Percentiles rank a stretch among this genome's conserved stretches.
phyloP scores from a whole-genome alignment of 1,139 yeast species.

The Kodamaea arcana region DNA sequence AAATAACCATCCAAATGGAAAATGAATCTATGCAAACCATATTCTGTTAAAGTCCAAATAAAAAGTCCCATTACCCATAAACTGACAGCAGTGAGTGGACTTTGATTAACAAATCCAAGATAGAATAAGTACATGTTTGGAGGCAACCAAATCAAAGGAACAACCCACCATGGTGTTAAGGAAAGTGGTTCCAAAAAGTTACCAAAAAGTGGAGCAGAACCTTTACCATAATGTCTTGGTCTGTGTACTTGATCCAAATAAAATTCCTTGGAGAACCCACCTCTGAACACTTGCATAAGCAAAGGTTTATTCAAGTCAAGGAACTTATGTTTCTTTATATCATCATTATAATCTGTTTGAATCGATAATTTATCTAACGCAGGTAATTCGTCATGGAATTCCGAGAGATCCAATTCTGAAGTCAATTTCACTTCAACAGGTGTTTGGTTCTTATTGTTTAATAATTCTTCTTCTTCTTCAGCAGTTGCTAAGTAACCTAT shows the following conservation, averaged over 20 bases:
- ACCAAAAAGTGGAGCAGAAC: slow-evolving; percentile 76
- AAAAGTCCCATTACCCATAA: slow-evolving; percentile 62
- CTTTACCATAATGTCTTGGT: slow-evolving; percentile 80
- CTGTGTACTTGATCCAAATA: slow-evolving; percentile 95
- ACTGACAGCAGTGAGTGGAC: slow-evolving; percentile 34
- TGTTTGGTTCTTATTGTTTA: slow-evolving; percentile 38
- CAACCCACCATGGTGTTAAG: slow-evolving; percentile 59
- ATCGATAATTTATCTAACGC: slow-evolving; percentile 67
- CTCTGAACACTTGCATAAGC: slow-evolving; percentile 69
- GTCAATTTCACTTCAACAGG: slow-evolving; percentile 40
- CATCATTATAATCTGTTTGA: slow-evolving; percentile 72
- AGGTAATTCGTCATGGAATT: slow-evolving; percentile 61
- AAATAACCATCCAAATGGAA: slow-evolving; percentile 86
- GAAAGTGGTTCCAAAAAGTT: slow-evolving; percentile 46
- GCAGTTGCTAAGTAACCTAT: slow-evolving; percentile 45
- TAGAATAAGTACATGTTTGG: slow-evolving; percentile 53
- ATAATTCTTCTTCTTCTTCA: slow-evolving; percentile 40
- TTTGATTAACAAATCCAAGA: slow-evolving; percentile 37
- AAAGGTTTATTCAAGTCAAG: slow-evolving; percentile 81
- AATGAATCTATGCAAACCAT: slow-evolving; percentile 79
- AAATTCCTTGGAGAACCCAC: slow-evolving; percentile 77
- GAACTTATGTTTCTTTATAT: slow-evolving; percentile 74
- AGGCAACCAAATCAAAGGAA: slow-evolving; percentile 88
- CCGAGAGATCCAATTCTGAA: slow-evolving; percentile 19
- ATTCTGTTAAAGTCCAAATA: slow-evolving; percentile 91